Evolutionary conservation across 305 asterid species (phyloP).

Genomic region (Caryopteris hybrid): DNA sequence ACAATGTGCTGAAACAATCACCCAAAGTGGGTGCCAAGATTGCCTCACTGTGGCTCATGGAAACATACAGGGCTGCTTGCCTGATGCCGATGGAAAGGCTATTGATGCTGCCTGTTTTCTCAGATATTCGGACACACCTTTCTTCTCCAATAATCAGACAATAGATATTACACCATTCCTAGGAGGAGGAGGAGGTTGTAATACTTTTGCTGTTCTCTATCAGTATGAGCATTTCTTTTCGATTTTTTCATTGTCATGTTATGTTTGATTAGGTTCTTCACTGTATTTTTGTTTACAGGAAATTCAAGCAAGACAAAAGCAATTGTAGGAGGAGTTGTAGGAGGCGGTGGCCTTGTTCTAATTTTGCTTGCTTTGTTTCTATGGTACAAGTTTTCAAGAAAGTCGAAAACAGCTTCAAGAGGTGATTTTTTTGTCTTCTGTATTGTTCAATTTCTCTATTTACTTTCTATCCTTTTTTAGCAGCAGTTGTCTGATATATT

Average conservation of each 20-base stretch:
- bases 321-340: conserved; percentile 69
- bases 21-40: conserved; percentile 51
- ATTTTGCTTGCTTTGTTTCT: conserved; percentile 35
- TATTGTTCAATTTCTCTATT: background rate
- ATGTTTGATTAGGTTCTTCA: too few species aligned
- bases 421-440: conserved; percentile 23
- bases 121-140: conserved; percentile 52
- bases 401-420: conserved; percentile 32
- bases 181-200: conserved; percentile 34
- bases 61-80: conserved; percentile 70
- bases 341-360: conserved; percentile 57
- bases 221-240: too few species aligned
- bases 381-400: conserved; percentile 45
- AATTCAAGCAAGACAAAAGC: conserved; percentile 50
- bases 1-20: conserved; percentile 69
- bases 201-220: background rate
- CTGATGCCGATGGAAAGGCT: conserved; percentile 65
- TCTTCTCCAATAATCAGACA: conserved; percentile 60
- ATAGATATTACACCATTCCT: conserved; percentile 50
- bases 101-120: conserved; percentile 68
- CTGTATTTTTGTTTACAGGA: conserved; percentile 29
- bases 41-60: conserved; percentile 60
- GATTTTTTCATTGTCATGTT: too few species aligned
- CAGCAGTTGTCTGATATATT: too few species aligned
- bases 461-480: background rate